Base-by-base conservation (phyloP, 345 rosid species). In the Syzygium grande region DNA sequence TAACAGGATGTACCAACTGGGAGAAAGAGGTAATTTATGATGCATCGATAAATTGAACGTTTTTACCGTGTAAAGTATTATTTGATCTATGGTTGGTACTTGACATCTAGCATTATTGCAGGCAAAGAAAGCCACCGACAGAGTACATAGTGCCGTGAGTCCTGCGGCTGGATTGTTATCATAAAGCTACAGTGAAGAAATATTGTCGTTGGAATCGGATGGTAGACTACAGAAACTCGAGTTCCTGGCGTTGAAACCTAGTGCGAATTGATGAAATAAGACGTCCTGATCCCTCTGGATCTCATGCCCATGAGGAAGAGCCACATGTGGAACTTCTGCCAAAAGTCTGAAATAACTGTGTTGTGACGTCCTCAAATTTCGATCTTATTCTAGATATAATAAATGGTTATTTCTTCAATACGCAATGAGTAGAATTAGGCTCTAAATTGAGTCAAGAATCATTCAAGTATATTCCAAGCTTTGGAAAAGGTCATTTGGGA, bases 1-100 rank as follows among this genome's bases (percentile, higher is more conserved):
- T 58, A 84, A 88, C 89, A 49, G 14, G 89, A 34, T 89, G 85
- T 87, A 89, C 88, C 7, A 46, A 87, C 65, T 92, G 92, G 90
- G 65, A 90, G 85, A 86, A 89, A 43, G 88, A 90, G 91, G 92
- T 89, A 58, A 55, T 55, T 16, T 65, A 61, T 34, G 13, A 43
- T 43, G 73, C 14, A 52, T 14, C 15, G 73, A 61, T 52, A 56
- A 58, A 58, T 58, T 1, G 14, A 25, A 58, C 27, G 14, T 58
- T 58, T 58, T 58, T 58, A 25, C 63, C 63, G 34, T 27, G 73
- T n/a, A 6, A 61, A 61, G 34, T n/a, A 61, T 61, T 7, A 27
- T 61, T 61, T 61, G 34, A 27, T 61, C 13, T 61, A 61, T n/a
- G 9, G 17, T 61, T 61, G 73, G 73, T 61, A n/a, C 73, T 61